Evolutionary conservation across 139 green algal species (phyloP).

Genomic region (Astrephomene gubernaculifera): DNA sequence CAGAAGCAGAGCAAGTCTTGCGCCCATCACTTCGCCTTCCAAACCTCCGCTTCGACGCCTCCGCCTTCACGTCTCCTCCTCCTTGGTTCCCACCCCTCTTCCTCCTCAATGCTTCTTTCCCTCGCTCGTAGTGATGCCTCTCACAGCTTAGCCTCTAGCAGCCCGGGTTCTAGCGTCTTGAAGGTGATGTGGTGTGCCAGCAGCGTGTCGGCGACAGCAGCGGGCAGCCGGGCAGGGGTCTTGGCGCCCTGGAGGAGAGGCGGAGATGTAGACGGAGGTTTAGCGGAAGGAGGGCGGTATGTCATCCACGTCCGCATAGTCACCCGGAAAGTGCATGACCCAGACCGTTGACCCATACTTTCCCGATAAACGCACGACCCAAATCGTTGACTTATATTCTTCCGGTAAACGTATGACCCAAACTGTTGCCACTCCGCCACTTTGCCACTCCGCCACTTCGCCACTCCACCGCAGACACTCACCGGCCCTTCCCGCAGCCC

Average conservation of each 20-base stretch:
- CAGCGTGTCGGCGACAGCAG: constrained; percentile 58
- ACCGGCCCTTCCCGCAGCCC: too few relatives aligned
- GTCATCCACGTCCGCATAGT: not conserved
- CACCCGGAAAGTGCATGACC: not conserved
- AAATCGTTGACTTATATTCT: not conserved
- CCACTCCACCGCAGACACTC: too few relatives aligned
- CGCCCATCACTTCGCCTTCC: too few relatives aligned
- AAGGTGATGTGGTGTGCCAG: constrained; percentile 51
- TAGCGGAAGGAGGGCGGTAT: not conserved
- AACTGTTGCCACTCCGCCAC: too few relatives aligned
- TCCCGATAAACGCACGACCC: not conserved
- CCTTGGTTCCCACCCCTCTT: too few relatives aligned
- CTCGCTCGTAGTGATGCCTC: too few relatives aligned
- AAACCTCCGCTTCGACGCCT: too few relatives aligned
- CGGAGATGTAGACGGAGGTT: not conserved
- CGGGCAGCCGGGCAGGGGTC: constrained; percentile 62
- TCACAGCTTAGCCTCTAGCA: constrained; percentile 61
- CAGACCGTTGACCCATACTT: not conserved
- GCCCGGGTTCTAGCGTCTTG: constrained; percentile 56
- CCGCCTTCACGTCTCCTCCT: too few relatives aligned
- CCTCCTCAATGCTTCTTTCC: too few relatives aligned
- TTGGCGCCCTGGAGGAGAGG: constrained; percentile 34
- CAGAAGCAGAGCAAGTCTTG: too few relatives aligned
- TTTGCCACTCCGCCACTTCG: too few relatives aligned
- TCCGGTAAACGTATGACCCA: too few relatives aligned